Evolutionary conservation across 371 early-diverging fungal genomes (phyloP).

Genomic region (Mucor racemosus): DNA sequence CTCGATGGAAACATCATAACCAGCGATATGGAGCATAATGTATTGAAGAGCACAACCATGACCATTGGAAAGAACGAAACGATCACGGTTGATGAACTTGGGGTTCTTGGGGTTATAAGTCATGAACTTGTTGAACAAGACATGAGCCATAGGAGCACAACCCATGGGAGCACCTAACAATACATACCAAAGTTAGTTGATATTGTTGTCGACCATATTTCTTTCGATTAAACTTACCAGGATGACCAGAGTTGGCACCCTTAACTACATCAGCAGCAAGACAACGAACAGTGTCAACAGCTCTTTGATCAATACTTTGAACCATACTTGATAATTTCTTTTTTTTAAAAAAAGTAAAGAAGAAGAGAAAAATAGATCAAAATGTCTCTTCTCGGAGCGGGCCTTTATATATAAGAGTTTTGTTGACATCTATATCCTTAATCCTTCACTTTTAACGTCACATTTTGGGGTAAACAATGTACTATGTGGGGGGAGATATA

Average conservation of each 20-base stretch:
- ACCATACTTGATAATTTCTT: constrained; percentile 35
- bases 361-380: not conserved
- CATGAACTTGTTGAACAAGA: constrained; percentile 87
- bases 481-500: not conserved
- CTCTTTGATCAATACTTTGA: constrained; percentile 63
- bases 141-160: constrained; percentile 96
- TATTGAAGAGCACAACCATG: constrained; percentile 97
- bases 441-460: not conserved
- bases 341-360: not conserved
- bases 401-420: constrained; percentile 10
- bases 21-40: constrained; percentile 86
- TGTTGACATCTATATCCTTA: not conserved
- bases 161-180: constrained; percentile 93
- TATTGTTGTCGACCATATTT: not conserved
- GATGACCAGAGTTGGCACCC: constrained; percentile 97
- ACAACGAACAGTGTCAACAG: constrained; percentile 93
- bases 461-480: not conserved
- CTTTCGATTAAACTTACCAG: constrained; percentile 60
- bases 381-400: not conserved
- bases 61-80: constrained; percentile 98
- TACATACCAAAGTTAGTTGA: not conserved
- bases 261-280: constrained; percentile 95
- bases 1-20: constrained; percentile 86
- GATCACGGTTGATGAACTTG: constrained; percentile 92
- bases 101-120: constrained; percentile 87